These are phyloP conservation scores for Aureobasidium zeae DNA, from an alignment of 2,329 filamentous ascomycete genomes.

Conservation along the genomic window DNA sequence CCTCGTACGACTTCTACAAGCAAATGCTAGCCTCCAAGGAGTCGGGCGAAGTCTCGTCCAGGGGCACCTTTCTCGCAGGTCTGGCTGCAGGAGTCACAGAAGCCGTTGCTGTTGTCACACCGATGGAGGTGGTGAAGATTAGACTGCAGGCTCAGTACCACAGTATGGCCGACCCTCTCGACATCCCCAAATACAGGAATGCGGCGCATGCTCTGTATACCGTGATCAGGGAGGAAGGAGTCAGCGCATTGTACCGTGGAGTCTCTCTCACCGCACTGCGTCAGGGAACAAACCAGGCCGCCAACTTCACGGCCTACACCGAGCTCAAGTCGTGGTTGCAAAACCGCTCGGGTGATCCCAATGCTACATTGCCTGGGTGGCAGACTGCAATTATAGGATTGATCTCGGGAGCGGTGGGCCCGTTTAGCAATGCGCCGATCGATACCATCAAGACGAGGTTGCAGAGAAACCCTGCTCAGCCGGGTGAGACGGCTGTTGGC, in stretches of 20 bases:
- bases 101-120: conserved; percentile 90
- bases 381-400: conserved; percentile 89
- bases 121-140: conserved; percentile 99
- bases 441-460: conserved; percentile 97
- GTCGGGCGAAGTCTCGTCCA: conserved; percentile 54
- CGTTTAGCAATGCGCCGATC: conserved; percentile 92
- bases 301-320: conserved; percentile 96
- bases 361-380: conserved; percentile 64
- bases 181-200: conserved; percentile 94
- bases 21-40: conserved; percentile 61
- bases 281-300: conserved; percentile 94
- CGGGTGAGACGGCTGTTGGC: conserved; percentile 65
- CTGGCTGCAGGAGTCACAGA: conserved; percentile 90
- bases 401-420: conserved; percentile 88
- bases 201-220: conserved; percentile 77
- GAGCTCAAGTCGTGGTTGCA: conserved; percentile 79
- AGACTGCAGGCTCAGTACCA: conserved; percentile 96
- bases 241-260: conserved; percentile 81
- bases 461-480: conserved; percentile 77
- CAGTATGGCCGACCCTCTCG: conserved; percentile 92
- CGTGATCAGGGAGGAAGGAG: conserved; percentile 82
- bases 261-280: conserved; percentile 87
- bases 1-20: conserved; percentile 95
- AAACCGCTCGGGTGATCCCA: conserved; percentile 60
- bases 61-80: conserved; percentile 70